Percentiles rank a stretch among this genome's conserved stretches.
phyloP scores from a whole-genome alignment of 139 green algal species.

The Astrephomene gubernaculifera region DNA sequence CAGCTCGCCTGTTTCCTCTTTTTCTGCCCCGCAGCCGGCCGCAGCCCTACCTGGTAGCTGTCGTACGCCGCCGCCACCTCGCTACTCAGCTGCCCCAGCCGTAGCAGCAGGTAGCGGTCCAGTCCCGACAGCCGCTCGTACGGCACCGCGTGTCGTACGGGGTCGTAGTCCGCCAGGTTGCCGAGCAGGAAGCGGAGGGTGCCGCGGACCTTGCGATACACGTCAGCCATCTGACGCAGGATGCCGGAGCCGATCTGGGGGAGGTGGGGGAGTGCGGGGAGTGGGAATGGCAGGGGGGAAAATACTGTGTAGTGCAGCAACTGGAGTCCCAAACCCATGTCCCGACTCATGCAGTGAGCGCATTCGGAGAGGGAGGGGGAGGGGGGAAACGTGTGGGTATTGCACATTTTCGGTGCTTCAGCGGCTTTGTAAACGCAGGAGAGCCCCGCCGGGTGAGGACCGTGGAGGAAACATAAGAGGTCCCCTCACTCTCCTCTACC shows the following conservation, averaged over 20 bases:
- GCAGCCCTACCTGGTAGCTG: constrained; percentile 69
- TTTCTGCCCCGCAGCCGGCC: not conserved
- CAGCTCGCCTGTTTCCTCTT: too few relatives aligned
- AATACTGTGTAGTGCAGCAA: too few relatives aligned
- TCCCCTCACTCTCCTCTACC: too few relatives aligned
- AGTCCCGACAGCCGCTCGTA: constrained; percentile 55
- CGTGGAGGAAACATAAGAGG: too few relatives aligned
- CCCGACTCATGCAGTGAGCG: too few relatives aligned
- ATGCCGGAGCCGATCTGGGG: constrained; percentile 81
- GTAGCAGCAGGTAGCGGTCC: constrained; percentile 71
- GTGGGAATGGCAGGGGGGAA: not conserved
- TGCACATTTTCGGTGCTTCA: too few relatives aligned
- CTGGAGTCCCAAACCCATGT: too few relatives aligned
- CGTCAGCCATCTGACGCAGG: constrained; percentile 91
- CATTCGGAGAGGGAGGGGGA: too few relatives aligned
- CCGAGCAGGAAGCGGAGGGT: constrained; percentile 98
- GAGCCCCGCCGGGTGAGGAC: too few relatives aligned
- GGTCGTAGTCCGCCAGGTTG: constrained; percentile 92
- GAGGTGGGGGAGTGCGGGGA: not conserved
- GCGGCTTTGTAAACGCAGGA: too few relatives aligned
- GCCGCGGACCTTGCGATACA: constrained; percentile 92
- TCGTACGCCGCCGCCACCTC: constrained; percentile 85
- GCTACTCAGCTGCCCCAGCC: constrained; percentile 47
- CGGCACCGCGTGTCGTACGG: constrained; percentile 53
- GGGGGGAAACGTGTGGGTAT: too few relatives aligned